Percentiles rank a stretch among this genome's conserved stretches.
phyloP scores from a whole-genome alignment of 805 yeast species.

The Saccharomycopsis babjevae region DNA sequence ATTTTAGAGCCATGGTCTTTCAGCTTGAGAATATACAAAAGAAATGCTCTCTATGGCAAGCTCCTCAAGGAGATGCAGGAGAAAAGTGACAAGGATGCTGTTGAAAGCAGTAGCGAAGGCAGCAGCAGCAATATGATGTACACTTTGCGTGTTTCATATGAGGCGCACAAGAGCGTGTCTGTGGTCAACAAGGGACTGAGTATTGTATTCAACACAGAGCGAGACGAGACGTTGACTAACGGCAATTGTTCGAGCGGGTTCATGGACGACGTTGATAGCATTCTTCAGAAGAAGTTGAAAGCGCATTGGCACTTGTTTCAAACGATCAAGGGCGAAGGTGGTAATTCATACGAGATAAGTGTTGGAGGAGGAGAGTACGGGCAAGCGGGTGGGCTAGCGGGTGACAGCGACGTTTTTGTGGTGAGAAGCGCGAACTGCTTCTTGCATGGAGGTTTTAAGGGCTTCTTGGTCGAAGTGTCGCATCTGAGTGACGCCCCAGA shows the following conservation, averaged over 20 bases:
- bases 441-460: slow-evolving; percentile 65
- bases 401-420: slow-evolving; percentile 22
- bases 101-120: slow-evolving; percentile 10
- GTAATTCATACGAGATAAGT: slow-evolving; percentile 49
- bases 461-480: slow-evolving; percentile 49
- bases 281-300: slow-evolving; percentile 48
- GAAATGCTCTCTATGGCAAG: slow-evolving; percentile 35
- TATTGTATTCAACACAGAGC: slow-evolving; percentile 4
- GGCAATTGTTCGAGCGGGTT: slow-evolving; percentile 45
- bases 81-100: slow-evolving; percentile 22
- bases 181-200: slow-evolving; percentile 31
- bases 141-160: slow-evolving; percentile 41
- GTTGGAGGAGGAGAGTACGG: slow-evolving; percentile 20
- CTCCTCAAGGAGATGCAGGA: slow-evolving; percentile 1
- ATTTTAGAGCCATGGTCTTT: slow-evolving; percentile 58
- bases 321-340: slow-evolving; percentile 64
- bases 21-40: slow-evolving; percentile 56
- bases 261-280: slow-evolving; percentile 46
- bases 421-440: slow-evolving; percentile 62
- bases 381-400: not conserved
- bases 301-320: slow-evolving; percentile 65
- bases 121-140: slow-evolving; percentile 33
- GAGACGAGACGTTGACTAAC: slow-evolving; percentile 28
- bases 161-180: slow-evolving; percentile 37
- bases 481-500: not conserved